phyloP scores from a whole-genome alignment of 192 early-diverging fungal genomes.

The Mortierella claussenii region DNA sequence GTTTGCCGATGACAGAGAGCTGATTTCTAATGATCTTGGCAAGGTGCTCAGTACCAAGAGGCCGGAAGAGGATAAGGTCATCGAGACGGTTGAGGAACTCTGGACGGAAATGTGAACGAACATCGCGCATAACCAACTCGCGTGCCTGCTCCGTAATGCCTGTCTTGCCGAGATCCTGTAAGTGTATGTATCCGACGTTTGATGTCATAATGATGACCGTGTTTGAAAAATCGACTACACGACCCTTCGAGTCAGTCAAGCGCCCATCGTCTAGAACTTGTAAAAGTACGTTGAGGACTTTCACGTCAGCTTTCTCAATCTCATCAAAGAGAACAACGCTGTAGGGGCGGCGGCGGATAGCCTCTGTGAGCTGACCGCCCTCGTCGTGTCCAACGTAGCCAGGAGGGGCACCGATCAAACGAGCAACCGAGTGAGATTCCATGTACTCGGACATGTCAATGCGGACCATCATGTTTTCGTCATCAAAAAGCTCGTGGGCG shows the following conservation, averaged over 20 bases:
- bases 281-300: slow-evolving; percentile 82
- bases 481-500: slow-evolving; percentile 93
- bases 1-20: slow-evolving; percentile 61
- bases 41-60: slow-evolving; percentile 73
- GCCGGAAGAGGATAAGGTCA: slow-evolving; percentile 90
- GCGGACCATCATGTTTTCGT: slow-evolving; percentile 93
- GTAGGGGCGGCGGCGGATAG: slow-evolving; percentile 91
- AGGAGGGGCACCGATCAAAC: slow-evolving; percentile 94
- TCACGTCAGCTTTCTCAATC: slow-evolving; percentile 95
- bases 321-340: slow-evolving; percentile 97
- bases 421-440: slow-evolving; percentile 87
- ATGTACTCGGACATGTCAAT: slow-evolving; percentile 99
- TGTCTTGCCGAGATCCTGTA: slow-evolving; percentile 41
- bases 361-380: slow-evolving; percentile 96
- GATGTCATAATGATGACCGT: slow-evolving; percentile 96
- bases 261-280: slow-evolving; percentile 95
- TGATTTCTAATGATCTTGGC: slow-evolving; percentile 79
- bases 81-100: slow-evolving; percentile 98
- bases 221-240: slow-evolving; percentile 94
- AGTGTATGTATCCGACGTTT: slow-evolving; percentile 77
- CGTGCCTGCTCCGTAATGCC: slow-evolving; percentile 50
- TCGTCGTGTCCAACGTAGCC: slow-evolving; percentile 98
- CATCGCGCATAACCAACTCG: slow-evolving; percentile 82
- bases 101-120: slow-evolving; percentile 84
- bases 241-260: slow-evolving; percentile 91